These are phyloP conservation scores for Hypoxylon sp. DNA, from an alignment of 2,329 filamentous ascomycete species.

Conservation along the genomic window DNA sequence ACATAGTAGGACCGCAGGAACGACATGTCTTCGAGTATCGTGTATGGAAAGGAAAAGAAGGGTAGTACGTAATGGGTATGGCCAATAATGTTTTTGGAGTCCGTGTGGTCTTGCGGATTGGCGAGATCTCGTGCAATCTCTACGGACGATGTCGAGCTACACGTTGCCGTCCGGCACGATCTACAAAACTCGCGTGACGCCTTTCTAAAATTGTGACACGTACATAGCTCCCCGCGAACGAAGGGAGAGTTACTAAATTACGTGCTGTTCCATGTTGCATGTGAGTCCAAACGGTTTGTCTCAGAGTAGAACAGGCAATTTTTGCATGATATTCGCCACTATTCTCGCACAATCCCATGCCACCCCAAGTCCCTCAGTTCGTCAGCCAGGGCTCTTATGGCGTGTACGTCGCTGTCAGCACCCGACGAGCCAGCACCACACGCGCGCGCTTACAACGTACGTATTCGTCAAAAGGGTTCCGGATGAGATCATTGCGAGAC, in stretches of 20 bases:
- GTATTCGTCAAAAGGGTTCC: constrained; percentile 32
- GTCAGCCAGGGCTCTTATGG: constrained; percentile 38
- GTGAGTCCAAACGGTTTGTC: constrained; percentile 8
- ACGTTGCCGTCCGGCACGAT: constrained; percentile 16
- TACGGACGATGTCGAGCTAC: constrained; percentile 33
- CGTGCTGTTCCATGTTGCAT: constrained; percentile 16
- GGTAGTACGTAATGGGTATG: constrained; percentile 37
- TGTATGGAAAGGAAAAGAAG: constrained; percentile 18
- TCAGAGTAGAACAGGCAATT: not conserved
- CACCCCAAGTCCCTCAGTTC: constrained; percentile 22
- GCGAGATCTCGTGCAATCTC: constrained; percentile 40
- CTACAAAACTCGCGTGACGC: constrained; percentile 38
- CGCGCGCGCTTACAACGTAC: constrained; percentile 32
- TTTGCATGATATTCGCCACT: constrained; percentile 34
- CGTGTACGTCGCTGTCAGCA: constrained; percentile 29
- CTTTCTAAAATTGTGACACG: constrained; percentile 28
- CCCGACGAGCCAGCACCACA: constrained; percentile 12
- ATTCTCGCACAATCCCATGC: constrained; percentile 33
- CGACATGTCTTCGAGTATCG: constrained; percentile 11
- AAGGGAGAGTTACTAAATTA: constrained; percentile 18
- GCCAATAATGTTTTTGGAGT: not conserved
- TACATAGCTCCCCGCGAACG: constrained; percentile 7
- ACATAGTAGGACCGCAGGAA: not conserved
- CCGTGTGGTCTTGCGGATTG: constrained; percentile 31
- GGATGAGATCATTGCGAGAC: constrained; percentile 41